Conservation (phyloP, 305 asterid genomes). For the Fraxinus dipetala region DNA sequence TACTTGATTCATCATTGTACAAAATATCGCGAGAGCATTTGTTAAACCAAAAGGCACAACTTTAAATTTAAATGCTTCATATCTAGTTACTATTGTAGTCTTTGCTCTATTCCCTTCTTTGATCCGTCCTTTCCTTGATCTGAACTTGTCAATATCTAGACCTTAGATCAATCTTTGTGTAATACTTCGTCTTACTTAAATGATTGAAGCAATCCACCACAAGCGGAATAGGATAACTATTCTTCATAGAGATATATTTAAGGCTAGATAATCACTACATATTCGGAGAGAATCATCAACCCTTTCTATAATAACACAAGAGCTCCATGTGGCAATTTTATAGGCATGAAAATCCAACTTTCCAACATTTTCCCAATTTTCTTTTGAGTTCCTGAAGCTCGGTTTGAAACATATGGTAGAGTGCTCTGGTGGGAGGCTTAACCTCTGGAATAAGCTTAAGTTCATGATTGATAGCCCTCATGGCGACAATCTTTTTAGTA, state of each 20-base stretch:
- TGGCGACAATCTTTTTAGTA: not conserved
- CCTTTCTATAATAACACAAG: slow-evolving; percentile 7
- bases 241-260: slow-evolving; percentile 7
- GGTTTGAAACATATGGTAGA: not conserved
- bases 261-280: not conserved
- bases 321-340: not conserved
- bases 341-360: not conserved
- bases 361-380: not conserved
- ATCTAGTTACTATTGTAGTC: not conserved
- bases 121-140: not conserved
- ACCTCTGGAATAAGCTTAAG: not conserved
- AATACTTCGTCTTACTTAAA: not conserved
- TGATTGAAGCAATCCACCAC: not conserved
- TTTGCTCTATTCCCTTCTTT: not conserved
- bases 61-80: not conserved
- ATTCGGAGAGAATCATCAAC: not conserved
- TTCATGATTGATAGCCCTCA: not conserved
- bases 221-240: slow-evolving; percentile 2
- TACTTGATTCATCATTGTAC: not conserved
- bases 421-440: not conserved
- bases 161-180: not conserved
- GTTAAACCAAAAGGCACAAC: not conserved
- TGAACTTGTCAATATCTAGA: no score
- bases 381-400: not conserved
- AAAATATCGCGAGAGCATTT: not conserved